Conservation (phyloP, 352 stramenopile genomes). For the Pythium vanterpoolii region DNA sequence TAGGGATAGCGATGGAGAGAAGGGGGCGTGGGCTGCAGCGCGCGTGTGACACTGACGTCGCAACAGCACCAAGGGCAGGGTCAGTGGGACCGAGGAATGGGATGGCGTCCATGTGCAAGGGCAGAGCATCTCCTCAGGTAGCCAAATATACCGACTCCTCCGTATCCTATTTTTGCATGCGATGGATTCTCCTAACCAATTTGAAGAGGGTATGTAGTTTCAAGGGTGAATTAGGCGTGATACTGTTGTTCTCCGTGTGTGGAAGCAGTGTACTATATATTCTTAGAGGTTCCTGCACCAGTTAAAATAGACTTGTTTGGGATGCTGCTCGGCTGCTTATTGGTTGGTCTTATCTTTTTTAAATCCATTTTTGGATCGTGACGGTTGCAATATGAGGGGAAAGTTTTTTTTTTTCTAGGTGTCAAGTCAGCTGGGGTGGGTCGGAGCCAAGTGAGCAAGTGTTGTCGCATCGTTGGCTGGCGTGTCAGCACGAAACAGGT, state of each 20-base stretch:
- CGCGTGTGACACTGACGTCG: not conserved
- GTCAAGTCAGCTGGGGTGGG: constrained; percentile 10
- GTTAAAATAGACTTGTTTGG: not conserved
- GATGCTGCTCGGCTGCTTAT: not conserved
- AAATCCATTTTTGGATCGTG: not conserved
- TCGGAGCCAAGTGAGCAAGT: not conserved
- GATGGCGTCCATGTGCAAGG: not conserved
- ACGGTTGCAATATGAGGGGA: not conserved
- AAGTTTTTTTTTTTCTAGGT: too few species aligned
- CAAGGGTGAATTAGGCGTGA: not conserved
- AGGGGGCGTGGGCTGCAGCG: not conserved
- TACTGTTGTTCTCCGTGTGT: too few species aligned
- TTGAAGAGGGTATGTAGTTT: not conserved
- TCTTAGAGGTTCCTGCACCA: not conserved
- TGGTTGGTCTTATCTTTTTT: not conserved
- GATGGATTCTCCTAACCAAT: not conserved
- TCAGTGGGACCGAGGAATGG: not conserved
- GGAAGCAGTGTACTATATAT: not conserved
- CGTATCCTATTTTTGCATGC: not conserved
- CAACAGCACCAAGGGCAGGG: too few species aligned
- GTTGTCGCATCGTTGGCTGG: constrained; percentile 5
- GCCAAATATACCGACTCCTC: not conserved
- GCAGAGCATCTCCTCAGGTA: not conserved
- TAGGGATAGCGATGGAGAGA: not conserved
- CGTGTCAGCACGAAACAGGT: not conserved